Conservation (phyloP, 768 basidiomycete species). For the Nidula microcarpa region DNA sequence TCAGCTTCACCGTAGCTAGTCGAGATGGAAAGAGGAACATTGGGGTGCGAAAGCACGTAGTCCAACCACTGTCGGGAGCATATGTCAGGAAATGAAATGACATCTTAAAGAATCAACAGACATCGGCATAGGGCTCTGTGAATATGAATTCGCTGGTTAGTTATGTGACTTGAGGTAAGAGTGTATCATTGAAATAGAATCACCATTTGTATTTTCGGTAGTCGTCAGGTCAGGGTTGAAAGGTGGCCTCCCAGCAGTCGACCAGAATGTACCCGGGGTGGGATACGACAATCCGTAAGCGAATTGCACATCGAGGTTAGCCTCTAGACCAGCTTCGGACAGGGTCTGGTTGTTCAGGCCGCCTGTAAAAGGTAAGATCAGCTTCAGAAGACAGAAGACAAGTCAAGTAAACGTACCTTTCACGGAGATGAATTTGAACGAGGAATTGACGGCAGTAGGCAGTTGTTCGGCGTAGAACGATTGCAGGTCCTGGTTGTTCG, state of each 20-base stretch:
- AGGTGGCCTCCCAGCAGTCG: conserved; percentile 61
- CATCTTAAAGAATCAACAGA: conserved; percentile 2
- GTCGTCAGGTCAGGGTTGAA: conserved; percentile 45
- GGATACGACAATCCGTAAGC: conserved; percentile 64
- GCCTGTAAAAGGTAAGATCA: conserved; percentile 29
- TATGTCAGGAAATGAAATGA: not conserved
- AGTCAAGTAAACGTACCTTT: conserved; percentile 36
- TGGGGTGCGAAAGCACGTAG: conserved; percentile 42
- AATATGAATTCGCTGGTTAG: not conserved
- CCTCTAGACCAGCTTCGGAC: conserved; percentile 57
- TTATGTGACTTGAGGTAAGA: too few relatives aligned
- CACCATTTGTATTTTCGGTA: conserved; percentile 33
- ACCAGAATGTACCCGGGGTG: conserved; percentile 54
- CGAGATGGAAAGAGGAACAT: conserved; percentile 58
- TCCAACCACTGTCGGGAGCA: conserved; percentile 45
- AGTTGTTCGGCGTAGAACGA: conserved; percentile 45
- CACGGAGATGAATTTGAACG: conserved; percentile 51
- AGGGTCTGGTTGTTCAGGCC: conserved; percentile 57
- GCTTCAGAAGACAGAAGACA: not conserved
- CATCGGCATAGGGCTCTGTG: conserved; percentile 15
- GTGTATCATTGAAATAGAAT: too few relatives aligned
- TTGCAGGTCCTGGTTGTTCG: conserved; percentile 50
- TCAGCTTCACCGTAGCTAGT: conserved; percentile 75
- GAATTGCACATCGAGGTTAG: conserved; percentile 66
- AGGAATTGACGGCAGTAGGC: conserved; percentile 44